Evolutionary conservation across 2,329 filamentous ascomycete genomes (phyloP).

Genomic region (Fonsecaea monophora): DNA sequence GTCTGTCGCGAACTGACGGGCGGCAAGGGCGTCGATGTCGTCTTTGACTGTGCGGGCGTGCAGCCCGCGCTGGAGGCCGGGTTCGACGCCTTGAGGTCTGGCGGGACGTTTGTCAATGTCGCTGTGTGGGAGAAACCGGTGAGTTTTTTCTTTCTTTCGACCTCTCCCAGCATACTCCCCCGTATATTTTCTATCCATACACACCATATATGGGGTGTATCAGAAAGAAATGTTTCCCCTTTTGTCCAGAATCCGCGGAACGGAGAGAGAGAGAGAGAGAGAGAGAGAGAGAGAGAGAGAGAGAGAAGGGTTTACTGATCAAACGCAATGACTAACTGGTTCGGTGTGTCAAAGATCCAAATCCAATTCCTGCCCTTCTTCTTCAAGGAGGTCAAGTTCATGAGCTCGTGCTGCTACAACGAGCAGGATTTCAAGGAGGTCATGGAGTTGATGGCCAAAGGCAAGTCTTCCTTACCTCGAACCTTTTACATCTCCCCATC

Average conservation of each 20-base stretch:
- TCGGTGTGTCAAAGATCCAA: constrained; percentile 6
- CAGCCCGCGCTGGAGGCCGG: constrained; percentile 43
- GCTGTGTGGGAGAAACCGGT: constrained; percentile 46
- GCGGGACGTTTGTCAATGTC: constrained; percentile 46
- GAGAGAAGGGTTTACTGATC: too few relatives aligned
- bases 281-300: too few relatives aligned
- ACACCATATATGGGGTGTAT: not conserved
- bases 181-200: not conserved
- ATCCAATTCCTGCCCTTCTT: constrained; percentile 26
- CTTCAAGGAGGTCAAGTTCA: constrained; percentile 35
- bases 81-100: constrained; percentile 42
- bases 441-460: constrained; percentile 44
- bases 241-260: not conserved
- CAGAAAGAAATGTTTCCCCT: too few relatives aligned
- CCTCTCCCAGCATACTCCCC: too few relatives aligned
- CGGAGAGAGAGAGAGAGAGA: too few relatives aligned
- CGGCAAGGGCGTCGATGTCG: constrained; percentile 45
- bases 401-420: constrained; percentile 44
- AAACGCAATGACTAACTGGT: too few relatives aligned
- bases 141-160: constrained; percentile 19
- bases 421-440: constrained; percentile 45
- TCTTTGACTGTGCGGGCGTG: constrained; percentile 47
- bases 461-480: constrained; percentile 27
- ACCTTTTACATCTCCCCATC: too few relatives aligned
- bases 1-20: constrained; percentile 42